Percentiles rank a stretch among this genome's conserved stretches.
phyloP scores from a whole-genome alignment of 208 protist genomes.

The Crithidia bombi region DNA sequence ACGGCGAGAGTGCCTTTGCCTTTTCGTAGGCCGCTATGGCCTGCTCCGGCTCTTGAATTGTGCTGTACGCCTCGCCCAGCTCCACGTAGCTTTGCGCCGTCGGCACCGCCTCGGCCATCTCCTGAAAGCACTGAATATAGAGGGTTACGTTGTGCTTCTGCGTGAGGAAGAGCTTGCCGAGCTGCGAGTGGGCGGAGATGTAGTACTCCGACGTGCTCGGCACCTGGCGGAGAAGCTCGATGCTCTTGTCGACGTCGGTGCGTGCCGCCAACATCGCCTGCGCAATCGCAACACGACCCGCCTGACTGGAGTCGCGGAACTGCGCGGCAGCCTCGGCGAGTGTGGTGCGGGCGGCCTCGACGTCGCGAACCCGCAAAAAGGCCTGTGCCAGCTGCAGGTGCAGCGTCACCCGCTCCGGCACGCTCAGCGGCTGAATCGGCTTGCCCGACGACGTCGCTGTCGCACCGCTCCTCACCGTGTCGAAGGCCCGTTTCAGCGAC shows the following conservation, averaged over 20 bases:
- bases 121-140: conserved; percentile 91
- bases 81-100: conserved; percentile 79
- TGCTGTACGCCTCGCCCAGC: conserved; percentile 88
- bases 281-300: conserved; percentile 79
- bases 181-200: conserved; percentile 81
- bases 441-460: conserved; percentile 50
- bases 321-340: conserved; percentile 61
- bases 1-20: conserved; percentile 78
- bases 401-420: conserved; percentile 86
- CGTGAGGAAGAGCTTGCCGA: conserved; percentile 90
- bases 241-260: conserved; percentile 83
- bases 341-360: conserved; percentile 71
- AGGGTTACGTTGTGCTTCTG: conserved; percentile 75
- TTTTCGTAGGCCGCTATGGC: conserved; percentile 91
- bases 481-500: conserved; percentile 56
- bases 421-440: conserved; percentile 68
- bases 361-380: conserved; percentile 76
- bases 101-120: conserved; percentile 84
- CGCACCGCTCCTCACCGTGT: conserved; percentile 25
- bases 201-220: conserved; percentile 72
- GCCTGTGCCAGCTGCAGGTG: conserved; percentile 89
- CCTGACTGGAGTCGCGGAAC: conserved; percentile 76
- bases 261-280: conserved; percentile 86
- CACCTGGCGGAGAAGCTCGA: conserved; percentile 83
- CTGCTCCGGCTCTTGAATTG: conserved; percentile 91